Conservation (phyloP, 108 stramenopile species). For the Cyclostephanos invisitatus region DNA sequence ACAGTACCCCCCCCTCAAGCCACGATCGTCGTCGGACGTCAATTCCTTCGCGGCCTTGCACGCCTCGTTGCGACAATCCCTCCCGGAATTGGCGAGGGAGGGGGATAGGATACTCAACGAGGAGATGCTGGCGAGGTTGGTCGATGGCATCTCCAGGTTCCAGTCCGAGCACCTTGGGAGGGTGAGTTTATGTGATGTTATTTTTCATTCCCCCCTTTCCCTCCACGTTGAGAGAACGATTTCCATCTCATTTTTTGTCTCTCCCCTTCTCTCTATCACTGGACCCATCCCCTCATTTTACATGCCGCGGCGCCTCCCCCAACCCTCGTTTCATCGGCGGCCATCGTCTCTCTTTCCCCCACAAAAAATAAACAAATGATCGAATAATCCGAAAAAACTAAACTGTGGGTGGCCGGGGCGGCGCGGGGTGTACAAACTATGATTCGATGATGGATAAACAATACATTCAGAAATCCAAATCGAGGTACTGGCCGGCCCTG, state of each 20-base stretch:
- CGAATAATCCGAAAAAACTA: no score
- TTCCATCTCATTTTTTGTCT: neutral
- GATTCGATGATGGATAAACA: no score
- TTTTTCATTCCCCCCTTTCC: neutral
- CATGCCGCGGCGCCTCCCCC: no score
- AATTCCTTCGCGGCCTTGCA: constrained; percentile 20
- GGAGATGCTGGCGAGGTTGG: constrained; percentile 30
- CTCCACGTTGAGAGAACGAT: neutral
- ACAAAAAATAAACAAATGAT: no score
- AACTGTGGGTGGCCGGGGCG: no score
- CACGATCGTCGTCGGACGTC: constrained; percentile 31
- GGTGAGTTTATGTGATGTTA: constrained; percentile 14
- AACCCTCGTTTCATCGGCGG: no score
- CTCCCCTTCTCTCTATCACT: neutral
- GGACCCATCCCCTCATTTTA: no score
- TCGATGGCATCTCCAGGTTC: constrained; percentile 35
- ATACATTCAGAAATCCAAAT: constrained; percentile 24
- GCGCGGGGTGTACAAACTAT: no score
- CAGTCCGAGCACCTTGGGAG: constrained; percentile 40
- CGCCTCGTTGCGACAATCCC: constrained; percentile 15
- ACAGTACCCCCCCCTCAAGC: constrained; percentile 33
- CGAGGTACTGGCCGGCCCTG: constrained; percentile 29
- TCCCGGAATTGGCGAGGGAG: constrained; percentile 35
- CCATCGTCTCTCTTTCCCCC: no score
- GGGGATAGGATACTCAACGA: constrained; percentile 44